These are phyloP conservation scores for Colletotrichum orchidophilum DNA, from an alignment of 2,329 filamentous ascomycete genomes.

Conservation along the genomic window DNA sequence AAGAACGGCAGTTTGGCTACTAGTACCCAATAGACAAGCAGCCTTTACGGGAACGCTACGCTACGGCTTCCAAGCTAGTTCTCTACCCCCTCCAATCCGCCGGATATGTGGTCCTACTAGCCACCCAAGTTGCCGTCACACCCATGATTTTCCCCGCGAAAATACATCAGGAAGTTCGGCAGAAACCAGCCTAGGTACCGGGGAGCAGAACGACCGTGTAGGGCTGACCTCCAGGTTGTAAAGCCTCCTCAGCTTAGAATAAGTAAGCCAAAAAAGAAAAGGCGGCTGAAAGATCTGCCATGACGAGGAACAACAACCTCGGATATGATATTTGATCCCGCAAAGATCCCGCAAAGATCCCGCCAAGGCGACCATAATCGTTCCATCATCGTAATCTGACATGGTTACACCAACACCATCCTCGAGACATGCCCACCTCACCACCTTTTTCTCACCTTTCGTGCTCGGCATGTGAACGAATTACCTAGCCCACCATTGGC, in stretches of 20 bases:
- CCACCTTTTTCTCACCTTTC: background rate
- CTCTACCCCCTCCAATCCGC: background rate
- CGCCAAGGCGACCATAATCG: background rate
- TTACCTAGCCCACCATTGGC: background rate
- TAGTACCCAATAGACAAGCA: background rate
- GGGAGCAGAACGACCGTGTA: too few relatives aligned
- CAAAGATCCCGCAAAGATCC: too few relatives aligned
- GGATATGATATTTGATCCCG: too few relatives aligned
- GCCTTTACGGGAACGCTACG: background rate
- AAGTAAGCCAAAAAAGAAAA: too few relatives aligned
- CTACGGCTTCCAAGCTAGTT: background rate
- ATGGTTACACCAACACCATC: background rate
- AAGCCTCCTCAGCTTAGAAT: too few relatives aligned
- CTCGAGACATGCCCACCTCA: background rate
- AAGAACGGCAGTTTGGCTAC: background rate
- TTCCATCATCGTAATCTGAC: background rate
- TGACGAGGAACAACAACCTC: too few relatives aligned
- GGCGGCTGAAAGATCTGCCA: too few relatives aligned
- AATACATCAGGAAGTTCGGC: too few relatives aligned
- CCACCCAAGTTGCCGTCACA: background rate
- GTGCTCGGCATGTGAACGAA: background rate
- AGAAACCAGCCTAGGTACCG: too few relatives aligned
- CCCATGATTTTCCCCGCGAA: background rate
- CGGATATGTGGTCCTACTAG: background rate
- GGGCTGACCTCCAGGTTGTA: too few relatives aligned